phyloP scores from a whole-genome alignment of 2,329 filamentous ascomycete genomes.

The Penicillium hordei region DNA sequence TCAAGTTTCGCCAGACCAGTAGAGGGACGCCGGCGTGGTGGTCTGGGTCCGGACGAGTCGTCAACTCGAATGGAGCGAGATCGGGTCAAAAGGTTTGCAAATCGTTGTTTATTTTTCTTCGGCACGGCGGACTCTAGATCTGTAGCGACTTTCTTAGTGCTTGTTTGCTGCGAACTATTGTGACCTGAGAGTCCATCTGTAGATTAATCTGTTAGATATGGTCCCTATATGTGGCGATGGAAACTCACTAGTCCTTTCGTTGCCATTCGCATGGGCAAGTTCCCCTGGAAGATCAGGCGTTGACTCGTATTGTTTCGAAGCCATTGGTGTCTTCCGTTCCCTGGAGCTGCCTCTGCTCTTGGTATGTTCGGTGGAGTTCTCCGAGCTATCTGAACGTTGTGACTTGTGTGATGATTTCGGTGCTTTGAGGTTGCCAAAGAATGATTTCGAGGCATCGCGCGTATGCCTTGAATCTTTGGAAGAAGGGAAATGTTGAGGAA shows the following conservation, averaged over 20 bases:
- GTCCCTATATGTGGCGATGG: background rate
- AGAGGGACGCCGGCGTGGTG: conserved; percentile 39
- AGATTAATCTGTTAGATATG: conserved; percentile 8
- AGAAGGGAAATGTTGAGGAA: conserved; percentile 47
- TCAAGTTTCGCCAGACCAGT: conserved; percentile 42
- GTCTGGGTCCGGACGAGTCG: conserved; percentile 38
- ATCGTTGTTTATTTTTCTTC: conserved; percentile 48
- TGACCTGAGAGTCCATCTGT: conserved; percentile 24
- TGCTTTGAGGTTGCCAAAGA: conserved; percentile 50
- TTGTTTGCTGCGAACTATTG: conserved; percentile 24
- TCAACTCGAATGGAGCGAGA: conserved; percentile 48
- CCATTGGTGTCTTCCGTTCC: conserved; percentile 41
- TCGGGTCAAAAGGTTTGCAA: conserved; percentile 46
- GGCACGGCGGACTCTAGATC: conserved; percentile 30
- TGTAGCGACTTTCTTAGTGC: conserved; percentile 28
- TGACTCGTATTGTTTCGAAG: conserved; percentile 42
- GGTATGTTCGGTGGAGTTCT: conserved; percentile 37
- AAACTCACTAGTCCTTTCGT: conserved; percentile 29
- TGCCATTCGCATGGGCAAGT: conserved; percentile 29
- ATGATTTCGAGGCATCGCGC: conserved; percentile 47
- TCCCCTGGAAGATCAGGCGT: conserved; percentile 43
- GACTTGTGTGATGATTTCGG: conserved; percentile 46
- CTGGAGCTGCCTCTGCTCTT: conserved; percentile 47
- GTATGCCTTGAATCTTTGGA: conserved; percentile 44
- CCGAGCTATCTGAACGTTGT: conserved; percentile 43